phyloP scores from a whole-genome alignment of 1,284 basidiomycete genomes.

The Inonotus hispidus region DNA sequence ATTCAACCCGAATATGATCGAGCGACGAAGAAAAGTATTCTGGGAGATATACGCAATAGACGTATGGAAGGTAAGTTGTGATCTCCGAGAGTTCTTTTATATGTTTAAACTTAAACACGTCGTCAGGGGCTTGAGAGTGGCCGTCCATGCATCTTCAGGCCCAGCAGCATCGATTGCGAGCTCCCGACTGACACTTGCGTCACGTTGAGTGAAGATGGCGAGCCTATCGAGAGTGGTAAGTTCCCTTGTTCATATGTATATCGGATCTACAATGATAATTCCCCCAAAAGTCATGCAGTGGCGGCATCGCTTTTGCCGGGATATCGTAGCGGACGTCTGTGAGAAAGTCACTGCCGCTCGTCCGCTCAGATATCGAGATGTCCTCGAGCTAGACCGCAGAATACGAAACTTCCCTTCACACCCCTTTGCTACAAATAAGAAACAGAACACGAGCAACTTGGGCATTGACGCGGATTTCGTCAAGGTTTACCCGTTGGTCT shows the following conservation, averaged over 20 bases:
- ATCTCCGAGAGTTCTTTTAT: not conserved
- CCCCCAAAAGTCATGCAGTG: constrained; percentile 14
- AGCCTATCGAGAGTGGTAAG: constrained; percentile 1
- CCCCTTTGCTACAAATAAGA: not conserved
- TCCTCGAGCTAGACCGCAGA: constrained; percentile 20
- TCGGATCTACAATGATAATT: not conserved
- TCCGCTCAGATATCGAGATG: constrained; percentile 17
- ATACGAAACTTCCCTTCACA: constrained; percentile 14
- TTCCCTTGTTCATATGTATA: not conserved
- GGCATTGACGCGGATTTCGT: not conserved
- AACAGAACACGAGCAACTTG: not conserved
- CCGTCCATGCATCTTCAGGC: constrained; percentile 6
- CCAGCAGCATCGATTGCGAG: constrained; percentile 8
- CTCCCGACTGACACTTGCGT: constrained; percentile 11
- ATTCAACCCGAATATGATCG: not conserved
- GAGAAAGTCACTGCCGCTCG: constrained; percentile 12
- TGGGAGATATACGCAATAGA: constrained; percentile 11
- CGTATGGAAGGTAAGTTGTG: not conserved
- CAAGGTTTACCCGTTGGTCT: constrained; percentile 2
- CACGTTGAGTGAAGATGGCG: not conserved
- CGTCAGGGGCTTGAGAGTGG: constrained; percentile 10
- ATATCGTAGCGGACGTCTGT: constrained; percentile 9
- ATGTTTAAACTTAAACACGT: not conserved
- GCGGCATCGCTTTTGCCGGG: constrained; percentile 16
- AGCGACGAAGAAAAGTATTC: constrained; percentile 10